phyloP scores from a whole-genome alignment of 768 basidiomycete genomes.

The Inosperma sp. region DNA sequence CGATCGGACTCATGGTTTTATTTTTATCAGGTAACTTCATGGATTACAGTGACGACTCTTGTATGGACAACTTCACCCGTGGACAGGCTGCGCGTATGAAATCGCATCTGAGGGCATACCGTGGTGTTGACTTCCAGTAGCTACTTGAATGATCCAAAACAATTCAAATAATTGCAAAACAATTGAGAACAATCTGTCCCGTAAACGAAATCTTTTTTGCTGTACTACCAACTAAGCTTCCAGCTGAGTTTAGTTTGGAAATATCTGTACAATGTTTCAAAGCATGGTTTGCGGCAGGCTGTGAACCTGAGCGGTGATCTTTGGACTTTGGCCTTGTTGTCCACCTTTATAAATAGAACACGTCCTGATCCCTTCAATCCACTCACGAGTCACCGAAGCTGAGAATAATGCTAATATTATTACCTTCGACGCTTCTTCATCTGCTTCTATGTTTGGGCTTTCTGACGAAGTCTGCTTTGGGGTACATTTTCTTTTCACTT shows the following conservation, averaged over 20 bases:
- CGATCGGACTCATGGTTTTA: neutral
- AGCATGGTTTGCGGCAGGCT: too few species aligned
- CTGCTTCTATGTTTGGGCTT: conserved; percentile 3
- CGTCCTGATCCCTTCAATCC: too few species aligned
- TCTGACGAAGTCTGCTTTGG: neutral
- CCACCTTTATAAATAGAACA: too few species aligned
- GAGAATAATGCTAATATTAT: conserved; percentile 1
- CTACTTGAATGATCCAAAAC: neutral
- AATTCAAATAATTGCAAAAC: too few species aligned
- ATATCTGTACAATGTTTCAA: too few species aligned
- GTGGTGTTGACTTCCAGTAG: conserved; percentile 29
- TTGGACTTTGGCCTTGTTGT: too few species aligned
- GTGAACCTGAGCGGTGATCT: too few species aligned
- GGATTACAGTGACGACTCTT: conserved; percentile 45
- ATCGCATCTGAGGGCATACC: conserved; percentile 39
- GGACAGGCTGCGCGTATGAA: conserved; percentile 38
- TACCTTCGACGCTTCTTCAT: neutral
- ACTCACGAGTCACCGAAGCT: neutral
- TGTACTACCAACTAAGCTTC: too few species aligned
- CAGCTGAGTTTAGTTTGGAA: too few species aligned
- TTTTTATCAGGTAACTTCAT: conserved; percentile 37
- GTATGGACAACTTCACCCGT: conserved; percentile 43
- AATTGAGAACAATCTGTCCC: too few species aligned
- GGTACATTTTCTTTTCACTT: neutral
- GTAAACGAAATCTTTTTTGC: too few species aligned